Base-by-base conservation (phyloP, 2,329 filamentous ascomycete genomes). In the Ophiostoma ulmi region DNA sequence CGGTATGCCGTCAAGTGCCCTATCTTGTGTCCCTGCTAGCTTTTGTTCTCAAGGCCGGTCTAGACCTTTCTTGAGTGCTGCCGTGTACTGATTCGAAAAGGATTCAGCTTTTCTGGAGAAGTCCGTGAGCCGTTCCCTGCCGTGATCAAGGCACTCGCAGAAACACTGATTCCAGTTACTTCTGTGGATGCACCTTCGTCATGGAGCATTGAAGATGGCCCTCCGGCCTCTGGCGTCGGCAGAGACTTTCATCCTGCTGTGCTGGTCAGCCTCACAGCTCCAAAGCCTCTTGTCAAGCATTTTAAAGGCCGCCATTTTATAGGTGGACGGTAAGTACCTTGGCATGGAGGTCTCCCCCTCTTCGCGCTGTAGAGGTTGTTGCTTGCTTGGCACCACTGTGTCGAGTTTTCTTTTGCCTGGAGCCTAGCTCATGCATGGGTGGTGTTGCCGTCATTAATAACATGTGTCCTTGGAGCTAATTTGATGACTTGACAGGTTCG, bases 111-210 rank as follows among this genome's bases (percentile, higher is more conserved):
- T 81, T 90, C 89, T 1, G 94, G 94, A 7, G 90, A 95, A 74
- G 90, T 99, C 69, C 89, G 95, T n/a, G 92, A 97, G 74, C 95
- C 95, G 0, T 99, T 98, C 77, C 89, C 90, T 0, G 84, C 85
- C 0, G 91, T 97, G 17, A 96, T 99, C 75, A 83, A 86, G 72
- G 88, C 91, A 8, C 84, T 99, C 52, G 87, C 93, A 75, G 84
- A 89, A 61, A 90, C 91, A 5, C 85, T 85, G 36, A 77, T 95
- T 8, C 91, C 93, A 0, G 91, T 98, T 0, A 90, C 95, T 2
- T 91, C 93, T 2, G 92, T 99, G 31, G 95, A 99, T 80, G 93
- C 92, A 7, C 95, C 95, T 0, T 97, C 92, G 41, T 95, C 92
- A 1, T 99, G 95, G 95, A 89, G 95, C 79, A 96, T 99, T 71